These are phyloP conservation scores for Linanthus parryae DNA, from an alignment of 148 eudicot genomes.

Conservation along the genomic window DNA sequence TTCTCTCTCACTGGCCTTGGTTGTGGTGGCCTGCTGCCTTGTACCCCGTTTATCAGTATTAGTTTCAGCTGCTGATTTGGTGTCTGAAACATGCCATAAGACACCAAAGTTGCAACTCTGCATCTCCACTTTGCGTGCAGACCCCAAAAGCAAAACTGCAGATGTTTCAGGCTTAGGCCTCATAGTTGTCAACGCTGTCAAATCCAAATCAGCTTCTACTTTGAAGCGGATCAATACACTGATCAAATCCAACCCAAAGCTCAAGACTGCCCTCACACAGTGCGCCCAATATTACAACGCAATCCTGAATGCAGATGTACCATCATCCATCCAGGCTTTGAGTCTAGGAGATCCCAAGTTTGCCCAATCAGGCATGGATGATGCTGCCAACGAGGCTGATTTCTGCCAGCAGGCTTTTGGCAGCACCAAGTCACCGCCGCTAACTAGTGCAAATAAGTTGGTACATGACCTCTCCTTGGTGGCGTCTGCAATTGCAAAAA, in stretches of 20 bases:
- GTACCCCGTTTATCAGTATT: too few species aligned
- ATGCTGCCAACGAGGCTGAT: background rate
- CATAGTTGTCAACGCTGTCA: slow-evolving; percentile 1
- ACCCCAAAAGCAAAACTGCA: slow-evolving; percentile 5
- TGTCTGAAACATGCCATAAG: slow-evolving; percentile 2
- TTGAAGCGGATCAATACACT: background rate
- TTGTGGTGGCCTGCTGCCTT: too few species aligned
- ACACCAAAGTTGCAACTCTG: background rate
- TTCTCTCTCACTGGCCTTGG: too few species aligned
- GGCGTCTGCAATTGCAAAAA: background rate
- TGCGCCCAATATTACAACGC: background rate
- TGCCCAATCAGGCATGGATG: background rate
- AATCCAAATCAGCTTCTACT: background rate
- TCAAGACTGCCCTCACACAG: background rate
- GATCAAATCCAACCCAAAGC: background rate
- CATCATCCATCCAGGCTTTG: background rate
- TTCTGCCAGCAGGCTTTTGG: slow-evolving; percentile 1
- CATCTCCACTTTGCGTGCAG: slow-evolving; percentile 6
- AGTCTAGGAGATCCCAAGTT: background rate
- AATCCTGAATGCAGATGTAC: background rate
- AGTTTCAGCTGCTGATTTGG: too few species aligned
- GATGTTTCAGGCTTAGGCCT: slow-evolving; percentile 2
- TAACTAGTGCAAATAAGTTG: background rate
- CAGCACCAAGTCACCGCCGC: background rate
- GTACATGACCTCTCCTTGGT: background rate